Percentiles rank a stretch among this genome's conserved stretches.
Evolutionary conservation across 1,284 basidiomycete genomes (phyloP).

Genomic region (Malassezia arunalokei): DNA sequence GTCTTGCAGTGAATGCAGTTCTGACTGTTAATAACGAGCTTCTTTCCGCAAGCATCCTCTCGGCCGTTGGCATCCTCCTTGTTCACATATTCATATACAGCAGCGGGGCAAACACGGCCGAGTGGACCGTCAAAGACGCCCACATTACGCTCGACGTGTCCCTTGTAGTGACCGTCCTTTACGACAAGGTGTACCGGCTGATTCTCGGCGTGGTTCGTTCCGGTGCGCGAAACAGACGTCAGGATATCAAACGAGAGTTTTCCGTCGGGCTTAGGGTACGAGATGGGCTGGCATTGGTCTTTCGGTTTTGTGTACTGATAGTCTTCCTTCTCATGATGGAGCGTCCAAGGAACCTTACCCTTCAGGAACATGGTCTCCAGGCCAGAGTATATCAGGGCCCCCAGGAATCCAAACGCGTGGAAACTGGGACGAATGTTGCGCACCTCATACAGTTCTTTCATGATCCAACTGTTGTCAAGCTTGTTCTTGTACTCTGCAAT

Average conservation of each 20-base stretch:
- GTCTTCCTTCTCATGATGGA: constrained; percentile 60
- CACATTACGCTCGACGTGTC: constrained; percentile 59
- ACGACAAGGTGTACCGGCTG: constrained; percentile 72
- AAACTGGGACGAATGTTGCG: constrained; percentile 87
- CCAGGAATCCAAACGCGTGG: constrained; percentile 69
- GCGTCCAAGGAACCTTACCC: constrained; percentile 84
- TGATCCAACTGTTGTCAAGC: constrained; percentile 72
- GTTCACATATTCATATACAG: constrained; percentile 89
- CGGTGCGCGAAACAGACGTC: constrained; percentile 77
- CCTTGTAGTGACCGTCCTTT: constrained; percentile 50
- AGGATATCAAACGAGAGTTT: constrained; percentile 88
- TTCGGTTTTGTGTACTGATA: constrained; percentile 50
- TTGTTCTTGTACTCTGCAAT: constrained; percentile 65
- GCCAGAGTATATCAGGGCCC: constrained; percentile 80
- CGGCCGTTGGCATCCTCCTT: constrained; percentile 53
- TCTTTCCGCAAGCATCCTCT: constrained; percentile 59
- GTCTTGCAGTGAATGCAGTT: constrained; percentile 47
- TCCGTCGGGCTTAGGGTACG: constrained; percentile 78
- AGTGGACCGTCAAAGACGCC: constrained; percentile 70
- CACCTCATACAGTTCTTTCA: constrained; percentile 76
- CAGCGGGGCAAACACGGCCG: constrained; percentile 81
- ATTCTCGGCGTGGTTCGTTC: constrained; percentile 92
- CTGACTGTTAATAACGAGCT: constrained; percentile 91
- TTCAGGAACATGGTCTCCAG: constrained; percentile 74
- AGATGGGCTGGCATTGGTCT: constrained; percentile 61